phyloP scores from a whole-genome alignment of 257 asterid species.

The Rehmannia glutinosa region DNA sequence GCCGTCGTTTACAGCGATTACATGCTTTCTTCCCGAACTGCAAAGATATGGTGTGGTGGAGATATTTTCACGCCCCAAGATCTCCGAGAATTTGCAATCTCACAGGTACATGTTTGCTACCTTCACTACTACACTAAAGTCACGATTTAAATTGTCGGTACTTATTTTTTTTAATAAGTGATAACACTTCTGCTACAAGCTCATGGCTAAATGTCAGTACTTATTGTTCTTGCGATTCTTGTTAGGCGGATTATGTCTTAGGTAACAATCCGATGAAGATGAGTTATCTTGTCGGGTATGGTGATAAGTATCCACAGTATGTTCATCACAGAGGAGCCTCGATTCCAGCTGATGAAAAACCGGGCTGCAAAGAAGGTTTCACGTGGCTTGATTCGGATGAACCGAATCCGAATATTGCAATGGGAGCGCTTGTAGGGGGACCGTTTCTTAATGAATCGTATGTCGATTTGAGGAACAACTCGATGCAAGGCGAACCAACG shows the following conservation, averaged over 20 bases:
- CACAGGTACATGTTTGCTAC: constrained; percentile 51
- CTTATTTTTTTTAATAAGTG: no score
- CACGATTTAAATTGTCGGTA: no score
- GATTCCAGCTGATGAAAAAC: constrained; percentile 44
- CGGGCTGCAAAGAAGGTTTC: constrained; percentile 82
- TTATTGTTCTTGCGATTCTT: neutral
- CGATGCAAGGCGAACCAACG: constrained; percentile 85
- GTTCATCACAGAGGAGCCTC: constrained; percentile 99
- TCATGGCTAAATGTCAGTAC: no score
- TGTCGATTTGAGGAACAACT: constrained; percentile 70
- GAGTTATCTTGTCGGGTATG: constrained; percentile 87
- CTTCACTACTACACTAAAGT: neutral
- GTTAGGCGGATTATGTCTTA: constrained; percentile 66
- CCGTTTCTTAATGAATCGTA: constrained; percentile 76
- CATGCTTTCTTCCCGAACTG: constrained; percentile 69
- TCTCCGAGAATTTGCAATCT: constrained; percentile 62
- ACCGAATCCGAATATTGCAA: constrained; percentile 77
- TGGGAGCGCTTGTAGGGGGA: constrained; percentile 88
- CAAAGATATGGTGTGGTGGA: constrained; percentile 50
- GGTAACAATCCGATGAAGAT: constrained; percentile 73
- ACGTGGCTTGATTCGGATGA: constrained; percentile 57
- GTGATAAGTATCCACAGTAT: constrained; percentile 59
- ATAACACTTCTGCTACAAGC: no score
- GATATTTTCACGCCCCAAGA: constrained; percentile 39
- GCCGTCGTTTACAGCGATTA: constrained; percentile 75